A percentile compares a stretch with the other conserved stretches of the same genome.
Evolutionary conservation across 164 flowering plant genomes (phyloP).

Genomic region (Magnolia officinalis): DNA sequence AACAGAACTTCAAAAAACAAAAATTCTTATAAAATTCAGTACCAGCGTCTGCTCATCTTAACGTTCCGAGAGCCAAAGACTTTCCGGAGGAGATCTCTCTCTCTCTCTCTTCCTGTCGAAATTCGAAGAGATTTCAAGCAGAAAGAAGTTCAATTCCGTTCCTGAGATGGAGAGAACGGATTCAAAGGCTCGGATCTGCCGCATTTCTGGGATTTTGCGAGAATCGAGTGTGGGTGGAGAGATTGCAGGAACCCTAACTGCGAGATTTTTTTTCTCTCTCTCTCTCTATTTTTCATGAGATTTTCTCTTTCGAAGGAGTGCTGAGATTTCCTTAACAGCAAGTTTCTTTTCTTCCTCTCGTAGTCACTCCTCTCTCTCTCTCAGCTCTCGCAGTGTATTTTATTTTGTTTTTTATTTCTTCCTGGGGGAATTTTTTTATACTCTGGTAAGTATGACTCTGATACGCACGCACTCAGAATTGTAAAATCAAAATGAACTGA

Average conservation of each 20-base stretch:
- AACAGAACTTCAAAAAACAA: slow-evolving; percentile 8
- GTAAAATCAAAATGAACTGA: no score
- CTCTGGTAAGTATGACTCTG: no score
- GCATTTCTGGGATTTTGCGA: slow-evolving; percentile 8
- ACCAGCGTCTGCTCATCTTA: background rate
- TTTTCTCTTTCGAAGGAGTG: no score
- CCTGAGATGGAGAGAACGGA: background rate
- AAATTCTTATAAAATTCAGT: background rate
- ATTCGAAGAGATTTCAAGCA: background rate
- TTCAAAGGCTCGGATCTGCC: slow-evolving; percentile 29
- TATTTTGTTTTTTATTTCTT: no score
- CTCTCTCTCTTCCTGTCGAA: background rate
- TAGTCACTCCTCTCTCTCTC: no score
- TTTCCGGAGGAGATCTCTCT: slow-evolving; percentile 2
- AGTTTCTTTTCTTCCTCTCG: no score
- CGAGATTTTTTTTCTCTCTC: background rate
- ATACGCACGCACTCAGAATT: no score
- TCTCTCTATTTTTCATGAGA: background rate
- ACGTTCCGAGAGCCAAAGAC: background rate
- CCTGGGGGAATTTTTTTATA: no score
- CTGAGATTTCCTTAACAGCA: no score
- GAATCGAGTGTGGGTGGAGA: slow-evolving; percentile 7
- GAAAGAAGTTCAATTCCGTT: background rate
- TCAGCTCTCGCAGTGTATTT: no score
- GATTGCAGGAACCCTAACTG: slow-evolving; percentile 14